These are phyloP conservation scores for Endothia cerciana DNA, from an alignment of 2,329 filamentous ascomycete species.

Conservation along the genomic window DNA sequence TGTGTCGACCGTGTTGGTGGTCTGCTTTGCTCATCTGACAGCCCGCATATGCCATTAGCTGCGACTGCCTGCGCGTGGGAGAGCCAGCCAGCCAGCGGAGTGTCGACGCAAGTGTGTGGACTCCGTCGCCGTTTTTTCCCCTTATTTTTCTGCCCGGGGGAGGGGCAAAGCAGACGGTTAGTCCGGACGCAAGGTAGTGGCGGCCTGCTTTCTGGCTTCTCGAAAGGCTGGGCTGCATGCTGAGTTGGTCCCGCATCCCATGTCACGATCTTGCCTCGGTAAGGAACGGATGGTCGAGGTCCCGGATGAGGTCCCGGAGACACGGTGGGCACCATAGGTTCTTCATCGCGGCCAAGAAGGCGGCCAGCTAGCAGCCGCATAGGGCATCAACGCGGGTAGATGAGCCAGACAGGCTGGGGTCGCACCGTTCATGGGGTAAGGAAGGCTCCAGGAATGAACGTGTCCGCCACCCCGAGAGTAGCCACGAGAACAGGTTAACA, in stretches of 20 bases:
- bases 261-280: background rate
- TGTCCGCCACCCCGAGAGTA: background rate
- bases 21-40: background rate
- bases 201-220: background rate
- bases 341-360: background rate
- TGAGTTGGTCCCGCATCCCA: constrained; percentile 15
- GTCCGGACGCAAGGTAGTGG: background rate
- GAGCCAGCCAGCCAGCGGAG: background rate
- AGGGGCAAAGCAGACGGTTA: background rate
- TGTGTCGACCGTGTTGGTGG: background rate
- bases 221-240: constrained; percentile 5
- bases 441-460: background rate
- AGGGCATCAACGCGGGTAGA: constrained; percentile 1
- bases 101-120: background rate
- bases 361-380: background rate
- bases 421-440: background rate
- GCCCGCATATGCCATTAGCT: constrained; percentile 18
- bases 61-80: background rate
- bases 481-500: constrained; percentile 1
- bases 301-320: constrained; percentile 1
- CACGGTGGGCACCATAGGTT: background rate
- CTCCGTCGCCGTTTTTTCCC: background rate
- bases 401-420: background rate
- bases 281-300: background rate
- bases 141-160: background rate